Evolutionary conservation across 129 eudicot species (phyloP).

Genomic region (Tagetes patula): DNA sequence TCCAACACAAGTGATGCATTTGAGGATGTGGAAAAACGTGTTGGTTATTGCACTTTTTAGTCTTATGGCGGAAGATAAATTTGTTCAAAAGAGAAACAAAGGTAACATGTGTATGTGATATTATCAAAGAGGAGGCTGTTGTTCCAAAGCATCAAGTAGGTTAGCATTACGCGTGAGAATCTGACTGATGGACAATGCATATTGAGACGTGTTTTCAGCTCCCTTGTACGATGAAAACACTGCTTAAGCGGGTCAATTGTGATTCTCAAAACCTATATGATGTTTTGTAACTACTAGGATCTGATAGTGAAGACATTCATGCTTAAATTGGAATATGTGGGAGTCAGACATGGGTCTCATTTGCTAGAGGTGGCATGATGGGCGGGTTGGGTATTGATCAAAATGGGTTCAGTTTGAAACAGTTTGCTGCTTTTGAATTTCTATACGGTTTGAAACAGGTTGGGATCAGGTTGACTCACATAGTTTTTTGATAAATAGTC

Average conservation of each 20-base stretch:
- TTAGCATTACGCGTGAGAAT: constrained; percentile 31
- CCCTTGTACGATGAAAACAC: constrained; percentile 22
- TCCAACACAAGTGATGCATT: constrained; percentile 31
- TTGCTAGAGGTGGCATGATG: constrained; percentile 19
- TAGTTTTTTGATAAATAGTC: background rate
- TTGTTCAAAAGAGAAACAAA: constrained; percentile 22
- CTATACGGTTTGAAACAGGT: background rate
- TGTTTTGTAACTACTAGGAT: constrained; percentile 29
- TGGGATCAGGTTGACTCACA: constrained; percentile 6
- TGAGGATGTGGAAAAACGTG: constrained; percentile 31
- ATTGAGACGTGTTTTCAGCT: constrained; percentile 44
- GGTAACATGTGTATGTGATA: constrained; percentile 21
- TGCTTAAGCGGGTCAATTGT: constrained; percentile 29
- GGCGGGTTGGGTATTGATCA: background rate
- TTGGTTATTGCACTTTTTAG: constrained; percentile 29
- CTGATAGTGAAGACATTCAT: background rate
- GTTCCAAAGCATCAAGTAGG: constrained; percentile 48
- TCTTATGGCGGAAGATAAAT: constrained; percentile 20
- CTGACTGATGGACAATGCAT: constrained; percentile 25
- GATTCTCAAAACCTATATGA: constrained; percentile 48
- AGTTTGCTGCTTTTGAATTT: background rate
- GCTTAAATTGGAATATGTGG: background rate
- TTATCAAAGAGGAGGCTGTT: constrained; percentile 23
- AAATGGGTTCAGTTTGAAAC: background rate
- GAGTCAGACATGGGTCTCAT: background rate